A percentile compares a stretch with the other conserved stretches of the same genome.
These are phyloP conservation scores for Chalciporus sphaerocephalus DNA, from an alignment of 768 basidiomycete species.

Conservation along the genomic window DNA sequence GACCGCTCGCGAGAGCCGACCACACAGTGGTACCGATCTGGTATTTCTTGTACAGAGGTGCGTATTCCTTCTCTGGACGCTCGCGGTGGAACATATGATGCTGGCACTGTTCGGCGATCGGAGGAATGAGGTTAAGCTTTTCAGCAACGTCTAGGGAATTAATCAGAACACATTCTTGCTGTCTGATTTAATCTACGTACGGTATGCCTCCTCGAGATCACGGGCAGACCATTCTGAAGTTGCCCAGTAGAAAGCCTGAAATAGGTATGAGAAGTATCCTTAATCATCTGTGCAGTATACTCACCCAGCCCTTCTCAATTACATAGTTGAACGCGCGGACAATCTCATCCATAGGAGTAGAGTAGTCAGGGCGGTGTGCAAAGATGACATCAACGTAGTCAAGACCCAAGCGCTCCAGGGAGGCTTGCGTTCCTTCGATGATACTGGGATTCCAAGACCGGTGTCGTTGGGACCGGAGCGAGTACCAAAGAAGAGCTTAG, in stretches of 20 bases:
- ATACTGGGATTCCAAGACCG: slow-evolving; percentile 37
- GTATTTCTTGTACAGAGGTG: slow-evolving; percentile 44
- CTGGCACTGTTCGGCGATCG: slow-evolving; percentile 51
- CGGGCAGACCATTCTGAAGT: slow-evolving; percentile 55
- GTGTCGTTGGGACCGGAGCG: slow-evolving; percentile 42
- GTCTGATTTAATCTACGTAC: slow-evolving; percentile 14
- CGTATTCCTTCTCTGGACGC: slow-evolving; percentile 52
- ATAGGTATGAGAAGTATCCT: neutral
- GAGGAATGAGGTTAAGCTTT: slow-evolving; percentile 45
- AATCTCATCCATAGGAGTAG: slow-evolving; percentile 47
- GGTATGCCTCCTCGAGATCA: slow-evolving; percentile 44
- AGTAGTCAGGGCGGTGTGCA: slow-evolving; percentile 46
- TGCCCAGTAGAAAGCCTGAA: slow-evolving; percentile 42
- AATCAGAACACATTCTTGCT: neutral
- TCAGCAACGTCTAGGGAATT: slow-evolving; percentile 41
- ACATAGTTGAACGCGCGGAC: slow-evolving; percentile 57
- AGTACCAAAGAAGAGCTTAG: slow-evolving; percentile 57
- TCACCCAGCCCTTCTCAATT: slow-evolving; percentile 46
- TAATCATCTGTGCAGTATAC: neutral
- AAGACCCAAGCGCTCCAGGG: slow-evolving; percentile 46
- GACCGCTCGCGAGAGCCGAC: slow-evolving; percentile 51
- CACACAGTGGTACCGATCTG: slow-evolving; percentile 48
- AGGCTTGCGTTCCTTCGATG: slow-evolving; percentile 51
- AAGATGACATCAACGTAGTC: slow-evolving; percentile 52
- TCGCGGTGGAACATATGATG: slow-evolving; percentile 50